Conservation (phyloP, 2,329 filamentous ascomycete species). For the Aspergillus pseudonomiae region DNA sequence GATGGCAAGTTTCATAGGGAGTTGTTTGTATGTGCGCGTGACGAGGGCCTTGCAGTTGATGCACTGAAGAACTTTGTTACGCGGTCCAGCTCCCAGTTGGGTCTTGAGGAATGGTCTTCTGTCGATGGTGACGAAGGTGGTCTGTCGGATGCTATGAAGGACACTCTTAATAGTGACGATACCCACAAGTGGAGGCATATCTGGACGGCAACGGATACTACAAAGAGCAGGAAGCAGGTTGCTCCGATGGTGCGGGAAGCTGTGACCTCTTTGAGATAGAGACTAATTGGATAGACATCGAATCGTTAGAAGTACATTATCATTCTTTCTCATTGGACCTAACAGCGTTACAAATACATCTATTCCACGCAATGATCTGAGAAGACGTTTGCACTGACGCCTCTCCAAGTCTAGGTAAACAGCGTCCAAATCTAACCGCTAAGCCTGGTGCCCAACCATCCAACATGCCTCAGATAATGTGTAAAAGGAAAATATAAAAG, state of each 20-base stretch:
- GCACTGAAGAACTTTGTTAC: conserved; percentile 51
- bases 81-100: conserved; percentile 48
- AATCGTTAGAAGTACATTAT: not conserved
- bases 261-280: conserved; percentile 29
- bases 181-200: conserved; percentile 46
- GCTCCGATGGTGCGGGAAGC: conserved; percentile 60
- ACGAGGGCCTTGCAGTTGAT: conserved; percentile 33
- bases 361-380: not conserved
- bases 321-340: not conserved
- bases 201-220: conserved; percentile 60
- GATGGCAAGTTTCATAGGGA: conserved; percentile 53
- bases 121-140: conserved; percentile 28
- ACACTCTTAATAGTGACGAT: conserved; percentile 20
- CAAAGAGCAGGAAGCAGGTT: conserved; percentile 65
- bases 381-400: not conserved
- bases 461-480: conserved; percentile 2
- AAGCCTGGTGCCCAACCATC: not conserved
- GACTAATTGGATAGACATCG: not conserved
- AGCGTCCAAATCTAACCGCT: conserved; percentile 10
- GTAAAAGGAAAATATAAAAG: conserved; percentile 6
- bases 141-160: conserved; percentile 20
- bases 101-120: conserved; percentile 37
- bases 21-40: conserved; percentile 54
- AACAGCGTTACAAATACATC: not conserved
- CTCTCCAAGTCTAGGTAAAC: not conserved